phyloP scores from a whole-genome alignment of 2,329 filamentous ascomycete genomes.

The Hortaea werneckii region DNA sequence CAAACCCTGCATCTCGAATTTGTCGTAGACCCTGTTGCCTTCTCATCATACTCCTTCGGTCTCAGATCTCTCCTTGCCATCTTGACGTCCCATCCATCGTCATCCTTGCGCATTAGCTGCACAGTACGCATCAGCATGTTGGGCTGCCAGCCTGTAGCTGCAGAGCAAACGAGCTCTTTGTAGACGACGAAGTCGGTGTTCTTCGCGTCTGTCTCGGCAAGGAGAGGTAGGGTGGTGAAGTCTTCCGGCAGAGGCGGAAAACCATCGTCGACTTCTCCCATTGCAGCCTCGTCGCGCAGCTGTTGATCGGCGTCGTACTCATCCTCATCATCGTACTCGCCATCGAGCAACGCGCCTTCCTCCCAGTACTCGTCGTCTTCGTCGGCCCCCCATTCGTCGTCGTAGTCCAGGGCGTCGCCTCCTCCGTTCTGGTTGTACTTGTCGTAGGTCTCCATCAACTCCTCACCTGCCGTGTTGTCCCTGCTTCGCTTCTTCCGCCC shows the following conservation, averaged over 20 bases:
- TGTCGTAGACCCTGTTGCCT: constrained; percentile 66
- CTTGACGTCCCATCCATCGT: constrained; percentile 41
- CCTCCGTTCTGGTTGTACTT: constrained; percentile 27
- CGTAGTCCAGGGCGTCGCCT: constrained; percentile 30
- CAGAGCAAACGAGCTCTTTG: constrained; percentile 53
- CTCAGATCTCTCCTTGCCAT: constrained; percentile 60
- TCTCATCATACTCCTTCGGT: constrained; percentile 52
- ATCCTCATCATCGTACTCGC: constrained; percentile 10
- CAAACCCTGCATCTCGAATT: constrained; percentile 59
- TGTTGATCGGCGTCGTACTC: constrained; percentile 19
- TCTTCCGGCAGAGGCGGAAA: constrained; percentile 37
- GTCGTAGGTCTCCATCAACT: constrained; percentile 28
- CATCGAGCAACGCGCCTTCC: constrained; percentile 17
- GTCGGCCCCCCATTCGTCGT: constrained; percentile 29
- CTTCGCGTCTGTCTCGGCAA: constrained; percentile 41
- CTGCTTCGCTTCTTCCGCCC: constrained; percentile 40
- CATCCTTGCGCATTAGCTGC: constrained; percentile 45
- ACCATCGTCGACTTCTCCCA: constrained; percentile 40
- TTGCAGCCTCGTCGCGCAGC: constrained; percentile 13
- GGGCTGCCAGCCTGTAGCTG: constrained; percentile 57
- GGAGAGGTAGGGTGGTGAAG: constrained; percentile 37
- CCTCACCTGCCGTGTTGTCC: constrained; percentile 34
- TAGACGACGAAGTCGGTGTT: constrained; percentile 59
- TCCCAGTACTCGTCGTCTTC: constrained; percentile 18
- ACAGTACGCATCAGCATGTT: constrained; percentile 56